Evolutionary conservation across 2,329 filamentous ascomycete genomes (phyloP).

Genomic region (Neocatenulostroma microsporum): DNA sequence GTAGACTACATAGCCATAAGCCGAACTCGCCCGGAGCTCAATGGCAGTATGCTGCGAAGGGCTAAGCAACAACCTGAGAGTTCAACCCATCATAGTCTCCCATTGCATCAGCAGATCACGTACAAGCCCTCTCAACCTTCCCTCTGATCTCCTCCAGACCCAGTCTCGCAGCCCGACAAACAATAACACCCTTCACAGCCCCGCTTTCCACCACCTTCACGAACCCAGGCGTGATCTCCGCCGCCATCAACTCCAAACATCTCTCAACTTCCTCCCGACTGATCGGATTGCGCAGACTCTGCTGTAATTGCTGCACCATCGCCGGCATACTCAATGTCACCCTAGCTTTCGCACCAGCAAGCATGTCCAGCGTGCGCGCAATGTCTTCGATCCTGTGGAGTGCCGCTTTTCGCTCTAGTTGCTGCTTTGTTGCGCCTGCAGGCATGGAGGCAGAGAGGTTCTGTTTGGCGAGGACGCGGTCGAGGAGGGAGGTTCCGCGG

Average conservation of each 20-base stretch:
- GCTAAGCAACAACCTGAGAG: no score
- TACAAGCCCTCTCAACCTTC: constrained; percentile 17
- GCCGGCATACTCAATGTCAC: constrained; percentile 39
- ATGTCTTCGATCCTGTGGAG: constrained; percentile 42
- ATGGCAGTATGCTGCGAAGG: no score
- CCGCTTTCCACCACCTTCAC: constrained; percentile 33
- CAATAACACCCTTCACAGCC: constrained; percentile 37
- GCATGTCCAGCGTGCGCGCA: constrained; percentile 35
- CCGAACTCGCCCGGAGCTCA: no score
- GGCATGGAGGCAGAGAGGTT: constrained; percentile 31
- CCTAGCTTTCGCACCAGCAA: constrained; percentile 31
- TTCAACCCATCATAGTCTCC: no score
- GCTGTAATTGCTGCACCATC: constrained; percentile 37
- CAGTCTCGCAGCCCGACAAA: constrained; percentile 27
- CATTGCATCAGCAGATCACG: no score
- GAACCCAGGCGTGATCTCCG: constrained; percentile 38
- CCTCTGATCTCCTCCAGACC: constrained; percentile 20
- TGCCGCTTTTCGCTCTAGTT: constrained; percentile 40
- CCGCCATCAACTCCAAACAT: constrained; percentile 37
- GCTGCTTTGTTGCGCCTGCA: constrained; percentile 33
- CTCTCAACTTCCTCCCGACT: constrained; percentile 38
- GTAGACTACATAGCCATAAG: no score
- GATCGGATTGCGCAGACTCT: constrained; percentile 40
- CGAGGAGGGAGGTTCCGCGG: constrained; percentile 41
- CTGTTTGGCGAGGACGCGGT: constrained; percentile 46